Base-by-base conservation (phyloP, 257 asterid species). In the Solanum pinnatisectum region DNA sequence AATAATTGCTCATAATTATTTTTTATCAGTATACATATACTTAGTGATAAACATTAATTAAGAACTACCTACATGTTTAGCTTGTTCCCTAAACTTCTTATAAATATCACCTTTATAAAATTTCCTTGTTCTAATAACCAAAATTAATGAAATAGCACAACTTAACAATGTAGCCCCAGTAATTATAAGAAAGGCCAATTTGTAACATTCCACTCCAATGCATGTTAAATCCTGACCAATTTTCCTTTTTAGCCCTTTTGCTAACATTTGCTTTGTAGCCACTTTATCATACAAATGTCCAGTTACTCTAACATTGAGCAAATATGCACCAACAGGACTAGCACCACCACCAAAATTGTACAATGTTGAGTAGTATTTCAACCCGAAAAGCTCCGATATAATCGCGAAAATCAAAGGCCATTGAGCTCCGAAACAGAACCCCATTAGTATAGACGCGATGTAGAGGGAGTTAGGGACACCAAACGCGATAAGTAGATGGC, bases 71-170 rank as follows among this genome's bases (percentile, higher is more conserved):
- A 74, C n/a, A 5, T 79, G 39, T 79, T 88, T 73, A 8, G 86
- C 84, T 87, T 92, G 89, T 70, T 89, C 93, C 85, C 90, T 85
- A 78, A 94, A 91, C 91, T 93, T 95, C 91, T 90, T 95, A 79
- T 92, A 94, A 11, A 94, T 92, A 87, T 93, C 96, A 10, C 95
- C 88, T 81, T 65, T 89, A 77, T 94, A 94, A 65, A 95, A 95
- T 30, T 89, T 89, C 59, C 91, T 89, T 5, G 98, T 95, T 83
- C 98, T 91, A 65, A 93, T 10, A 37, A 90, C 93, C 93, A 95
- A 86, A 15, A 92, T 15, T 6, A 87, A 83, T 8, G 94, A 88
- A 83, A 91, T 44, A 27, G 89, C 13, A n/a, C 93, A 89, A 8
- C 93, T 92, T 12, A 91, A 85, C 42, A 92, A 36, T 1, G 96